A percentile compares a stretch with the other conserved stretches of the same genome.
Conservation (phyloP, 768 basidiomycete genomes). For the Agaricus sinodeliciosus region DNA sequence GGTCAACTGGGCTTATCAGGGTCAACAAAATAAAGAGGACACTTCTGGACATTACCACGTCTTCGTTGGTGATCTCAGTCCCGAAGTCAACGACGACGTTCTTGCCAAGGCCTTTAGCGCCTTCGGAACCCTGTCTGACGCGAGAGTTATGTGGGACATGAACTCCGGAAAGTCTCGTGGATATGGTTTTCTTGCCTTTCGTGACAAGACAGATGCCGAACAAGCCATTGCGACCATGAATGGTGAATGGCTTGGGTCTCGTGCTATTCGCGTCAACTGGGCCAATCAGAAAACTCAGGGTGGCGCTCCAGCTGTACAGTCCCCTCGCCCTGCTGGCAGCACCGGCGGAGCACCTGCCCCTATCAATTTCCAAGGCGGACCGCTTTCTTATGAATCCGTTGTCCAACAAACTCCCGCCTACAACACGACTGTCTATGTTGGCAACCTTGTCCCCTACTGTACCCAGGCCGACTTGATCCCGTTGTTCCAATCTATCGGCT, state of each 20-base stretch:
- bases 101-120: constrained; percentile 95
- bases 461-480: constrained; percentile 98
- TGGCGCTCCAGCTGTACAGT: constrained; percentile 36
- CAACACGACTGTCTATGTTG: constrained; percentile 97
- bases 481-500: constrained; percentile 96
- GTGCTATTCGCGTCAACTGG: constrained; percentile 99
- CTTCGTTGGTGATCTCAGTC: constrained; percentile 99
- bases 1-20: constrained; percentile 99
- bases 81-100: constrained; percentile 97
- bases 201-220: constrained; percentile 98
- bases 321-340: constrained; percentile 32
- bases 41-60: constrained; percentile 97
- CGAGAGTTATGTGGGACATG: constrained; percentile 99
- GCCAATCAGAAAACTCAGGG: constrained; percentile 97
- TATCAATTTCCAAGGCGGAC: constrained; percentile 86
- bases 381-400: constrained; percentile 89
- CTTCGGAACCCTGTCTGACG: constrained; percentile 94
- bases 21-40: constrained; percentile 97
- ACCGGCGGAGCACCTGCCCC: constrained; percentile 75
- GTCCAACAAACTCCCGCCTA: constrained; percentile 89
- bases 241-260: constrained; percentile 97
- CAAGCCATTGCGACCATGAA: constrained; percentile 99
- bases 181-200: constrained; percentile 97
- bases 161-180: constrained; percentile 98
- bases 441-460: constrained; percentile 95